Conservation (phyloP, 306 rosid genomes). For the Mimosa bimucronata region DNA sequence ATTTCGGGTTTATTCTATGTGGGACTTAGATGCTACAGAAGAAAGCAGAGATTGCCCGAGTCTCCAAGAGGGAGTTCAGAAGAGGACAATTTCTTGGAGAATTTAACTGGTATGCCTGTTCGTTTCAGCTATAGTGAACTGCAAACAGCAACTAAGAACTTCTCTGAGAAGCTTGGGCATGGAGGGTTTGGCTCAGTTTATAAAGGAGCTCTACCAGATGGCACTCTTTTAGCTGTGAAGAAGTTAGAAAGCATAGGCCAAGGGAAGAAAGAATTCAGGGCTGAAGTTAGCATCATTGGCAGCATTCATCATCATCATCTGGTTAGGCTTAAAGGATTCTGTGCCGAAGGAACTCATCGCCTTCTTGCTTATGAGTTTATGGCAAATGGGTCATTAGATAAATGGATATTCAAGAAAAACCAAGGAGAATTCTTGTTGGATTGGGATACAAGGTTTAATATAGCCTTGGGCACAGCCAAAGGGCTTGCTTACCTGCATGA, state of each 20-base stretch:
- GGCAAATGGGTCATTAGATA: constrained; percentile 86
- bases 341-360: constrained; percentile 80
- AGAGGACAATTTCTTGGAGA: constrained; percentile 86
- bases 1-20: constrained; percentile 52
- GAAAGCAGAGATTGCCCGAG: constrained; percentile 46
- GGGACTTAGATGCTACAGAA: constrained; percentile 56
- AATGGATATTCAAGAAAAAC: constrained; percentile 79
- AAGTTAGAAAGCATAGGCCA: constrained; percentile 87
- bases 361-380: constrained; percentile 87
- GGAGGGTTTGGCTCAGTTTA: constrained; percentile 97
- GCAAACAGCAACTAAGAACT: constrained; percentile 75
- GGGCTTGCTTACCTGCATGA: constrained; percentile 90
- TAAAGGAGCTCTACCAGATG: constrained; percentile 72
- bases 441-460: constrained; percentile 79
- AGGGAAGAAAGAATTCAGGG: constrained; percentile 94
- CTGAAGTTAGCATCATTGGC: constrained; percentile 95
- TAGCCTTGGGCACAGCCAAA: constrained; percentile 91
- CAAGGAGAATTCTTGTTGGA: constrained; percentile 55
- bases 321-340: constrained; percentile 82
- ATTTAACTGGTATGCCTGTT: constrained; percentile 70
- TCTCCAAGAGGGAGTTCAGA: constrained; percentile 64
- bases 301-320: constrained; percentile 90
- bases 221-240: constrained; percentile 85
- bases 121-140: constrained; percentile 79
- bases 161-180: constrained; percentile 81